Percentiles rank a stretch among this genome's conserved stretches.
phyloP scores from a whole-genome alignment of 345 rosid species.

The Cochlearia excelsa region DNA sequence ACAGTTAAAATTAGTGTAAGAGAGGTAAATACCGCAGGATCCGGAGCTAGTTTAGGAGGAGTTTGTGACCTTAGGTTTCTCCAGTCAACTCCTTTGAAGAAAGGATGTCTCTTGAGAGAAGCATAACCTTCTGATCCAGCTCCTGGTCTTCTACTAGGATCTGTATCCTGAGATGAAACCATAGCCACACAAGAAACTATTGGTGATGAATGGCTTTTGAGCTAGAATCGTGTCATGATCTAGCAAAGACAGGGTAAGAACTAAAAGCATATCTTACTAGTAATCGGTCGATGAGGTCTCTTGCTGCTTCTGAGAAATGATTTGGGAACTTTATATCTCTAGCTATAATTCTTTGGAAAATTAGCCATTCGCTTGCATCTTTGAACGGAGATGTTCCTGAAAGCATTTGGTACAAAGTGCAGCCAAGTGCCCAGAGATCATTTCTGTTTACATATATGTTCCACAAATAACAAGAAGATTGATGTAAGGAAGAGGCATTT shows the following conservation, averaged over 20 bases:
- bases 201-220: not conserved
- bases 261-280: slow-evolving; percentile 54
- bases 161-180: slow-evolving; percentile 60
- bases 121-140: slow-evolving; percentile 87
- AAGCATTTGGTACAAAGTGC: slow-evolving; percentile 99
- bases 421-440: slow-evolving; percentile 99
- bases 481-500: slow-evolving; percentile 31
- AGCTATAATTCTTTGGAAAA: slow-evolving; percentile 92
- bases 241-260: slow-evolving; percentile 12
- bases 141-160: slow-evolving; percentile 91
- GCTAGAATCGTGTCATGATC: not conserved
- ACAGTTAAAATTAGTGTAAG: not conserved
- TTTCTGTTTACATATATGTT: slow-evolving; percentile 61
- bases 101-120: slow-evolving; percentile 78
- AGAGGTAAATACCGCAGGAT: slow-evolving; percentile 48
- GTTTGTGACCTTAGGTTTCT: slow-evolving; percentile 59
- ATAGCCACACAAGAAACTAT: slow-evolving; percentile 2
- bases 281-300: slow-evolving; percentile 76
- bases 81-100: slow-evolving; percentile 90
- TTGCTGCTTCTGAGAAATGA: slow-evolving; percentile 84
- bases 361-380: slow-evolving; percentile 98
- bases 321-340: slow-evolving; percentile 87
- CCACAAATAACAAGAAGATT: slow-evolving; percentile 34
- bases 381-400: slow-evolving; percentile 97
- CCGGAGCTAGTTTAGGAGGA: slow-evolving; percentile 79